Conservation (phyloP, 2,329 filamentous ascomycete species). For the Neofusicoccum umdonicola region DNA sequence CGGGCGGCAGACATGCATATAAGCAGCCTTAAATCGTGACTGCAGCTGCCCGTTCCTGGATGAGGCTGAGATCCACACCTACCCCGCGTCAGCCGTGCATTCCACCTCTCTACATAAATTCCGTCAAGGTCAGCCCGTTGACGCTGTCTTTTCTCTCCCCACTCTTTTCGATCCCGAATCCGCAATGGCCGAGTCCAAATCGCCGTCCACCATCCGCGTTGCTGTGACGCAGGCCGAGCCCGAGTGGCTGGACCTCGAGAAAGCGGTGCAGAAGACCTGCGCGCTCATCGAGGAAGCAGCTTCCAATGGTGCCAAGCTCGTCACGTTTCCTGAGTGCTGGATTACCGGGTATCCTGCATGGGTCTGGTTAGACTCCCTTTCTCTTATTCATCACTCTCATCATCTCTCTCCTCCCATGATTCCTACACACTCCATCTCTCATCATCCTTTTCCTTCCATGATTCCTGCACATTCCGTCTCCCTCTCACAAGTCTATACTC, state of each 20-base stretch:
- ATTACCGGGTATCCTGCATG: constrained; percentile 47
- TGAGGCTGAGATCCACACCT: no score
- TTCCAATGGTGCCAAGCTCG: constrained; percentile 51
- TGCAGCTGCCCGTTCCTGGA: no score
- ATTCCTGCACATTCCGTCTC: no score
- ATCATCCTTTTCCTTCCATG: no score
- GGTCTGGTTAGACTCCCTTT: constrained; percentile 40
- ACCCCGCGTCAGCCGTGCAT: no score
- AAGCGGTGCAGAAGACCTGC: constrained; percentile 56
- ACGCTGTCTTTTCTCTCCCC: no score
- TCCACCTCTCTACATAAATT: no score
- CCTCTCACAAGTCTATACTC: not conserved
- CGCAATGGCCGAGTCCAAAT: not conserved
- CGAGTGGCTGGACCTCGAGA: constrained; percentile 58
- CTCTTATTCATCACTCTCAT: not conserved
- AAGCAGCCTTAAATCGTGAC: not conserved
- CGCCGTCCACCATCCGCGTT: constrained; percentile 27
- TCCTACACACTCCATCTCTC: no score
- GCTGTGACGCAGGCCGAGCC: constrained; percentile 60
- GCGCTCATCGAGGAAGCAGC: constrained; percentile 57
- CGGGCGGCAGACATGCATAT: not conserved
- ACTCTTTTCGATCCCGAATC: not conserved
- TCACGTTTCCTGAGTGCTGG: constrained; percentile 51
- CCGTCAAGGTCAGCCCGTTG: not conserved
- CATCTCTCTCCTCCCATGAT: no score